Percentiles rank a stretch among this genome's conserved stretches.
phyloP scores from a whole-genome alignment of 352 stramenopile genomes.

The Globisporangium orthogonon region DNA sequence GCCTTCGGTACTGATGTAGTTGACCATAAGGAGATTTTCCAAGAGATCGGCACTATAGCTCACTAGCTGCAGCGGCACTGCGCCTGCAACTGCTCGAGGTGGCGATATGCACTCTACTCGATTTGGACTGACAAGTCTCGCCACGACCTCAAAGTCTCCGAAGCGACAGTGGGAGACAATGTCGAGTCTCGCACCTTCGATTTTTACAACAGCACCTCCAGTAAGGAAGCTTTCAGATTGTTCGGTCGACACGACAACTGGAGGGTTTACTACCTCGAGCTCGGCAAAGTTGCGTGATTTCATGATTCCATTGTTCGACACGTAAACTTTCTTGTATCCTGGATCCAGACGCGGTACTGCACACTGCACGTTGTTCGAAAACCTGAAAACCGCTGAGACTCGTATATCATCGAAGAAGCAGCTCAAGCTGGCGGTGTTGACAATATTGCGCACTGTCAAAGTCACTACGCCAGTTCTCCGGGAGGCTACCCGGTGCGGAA shows the following conservation, averaged over 20 bases:
- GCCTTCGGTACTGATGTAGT: conserved; percentile 20
- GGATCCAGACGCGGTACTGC: conserved; percentile 21
- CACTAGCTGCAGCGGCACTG: conserved; percentile 37
- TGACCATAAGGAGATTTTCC: conserved; percentile 28
- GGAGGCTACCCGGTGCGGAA: conserved; percentile 24
- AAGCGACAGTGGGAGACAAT: conserved; percentile 71
- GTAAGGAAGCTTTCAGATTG: conserved; percentile 20
- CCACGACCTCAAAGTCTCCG: conserved; percentile 25
- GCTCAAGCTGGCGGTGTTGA: conserved; percentile 29
- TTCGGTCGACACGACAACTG: conserved; percentile 30
- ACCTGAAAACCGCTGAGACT: conserved; percentile 25
- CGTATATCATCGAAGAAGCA: conserved; percentile 47
- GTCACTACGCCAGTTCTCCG: conserved; percentile 25
- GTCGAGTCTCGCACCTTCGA: conserved; percentile 48
- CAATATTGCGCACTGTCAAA: conserved; percentile 30
- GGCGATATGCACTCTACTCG: conserved; percentile 23
- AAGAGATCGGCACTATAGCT: conserved; percentile 34
- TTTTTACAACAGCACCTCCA: conserved; percentile 31
- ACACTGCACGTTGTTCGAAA: conserved; percentile 28
- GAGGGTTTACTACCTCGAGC: conserved; percentile 42
- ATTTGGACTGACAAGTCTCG: conserved; percentile 22
- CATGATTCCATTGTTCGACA: conserved; percentile 45
- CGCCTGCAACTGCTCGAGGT: conserved; percentile 21
- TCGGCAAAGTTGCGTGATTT: conserved; percentile 31
- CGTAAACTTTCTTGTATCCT: conserved; percentile 21